These are phyloP conservation scores for Solanum chacoense DNA, from an alignment of 305 asterid genomes.

Conservation along the genomic window DNA sequence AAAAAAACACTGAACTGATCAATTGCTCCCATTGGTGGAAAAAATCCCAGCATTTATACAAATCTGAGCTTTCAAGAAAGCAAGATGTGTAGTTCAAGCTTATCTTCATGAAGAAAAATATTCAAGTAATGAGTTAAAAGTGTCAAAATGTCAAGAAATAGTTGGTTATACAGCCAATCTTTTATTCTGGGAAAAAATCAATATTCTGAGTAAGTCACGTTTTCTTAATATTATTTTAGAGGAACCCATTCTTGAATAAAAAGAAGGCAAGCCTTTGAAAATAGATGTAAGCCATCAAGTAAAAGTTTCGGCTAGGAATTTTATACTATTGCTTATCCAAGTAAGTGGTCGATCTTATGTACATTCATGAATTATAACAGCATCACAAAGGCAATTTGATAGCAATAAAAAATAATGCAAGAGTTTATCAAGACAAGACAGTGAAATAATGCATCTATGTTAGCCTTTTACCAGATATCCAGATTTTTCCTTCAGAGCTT, in stretches of 20 bases:
- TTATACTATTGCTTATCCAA: not conserved
- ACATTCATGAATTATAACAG: not conserved
- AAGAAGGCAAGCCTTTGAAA: not conserved
- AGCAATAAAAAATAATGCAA: not conserved
- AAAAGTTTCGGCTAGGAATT: not conserved
- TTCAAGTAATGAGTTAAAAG: not conserved
- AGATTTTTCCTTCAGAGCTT: constrained; percentile 71
- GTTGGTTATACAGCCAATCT: not conserved
- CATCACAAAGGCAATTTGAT: not conserved
- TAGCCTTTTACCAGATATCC: constrained; percentile 47
- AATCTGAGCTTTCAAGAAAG: not conserved
- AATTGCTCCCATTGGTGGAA: not conserved
- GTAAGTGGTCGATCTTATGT: not conserved
- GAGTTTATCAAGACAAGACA: not conserved
- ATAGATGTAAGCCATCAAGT: not conserved
- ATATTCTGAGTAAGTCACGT: not conserved
- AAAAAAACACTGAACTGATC: not conserved
- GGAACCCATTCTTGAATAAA: not conserved
- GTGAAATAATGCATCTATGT: not conserved
- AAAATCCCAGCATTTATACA: not conserved
- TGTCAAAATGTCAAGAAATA: not conserved
- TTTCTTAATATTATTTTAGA: not conserved
- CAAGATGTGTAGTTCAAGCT: not conserved
- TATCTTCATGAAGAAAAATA: not conserved
- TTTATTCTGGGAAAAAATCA: not conserved